Percentiles rank a stretch among this genome's conserved stretches.
Conservation (phyloP, 2,329 filamentous ascomycete genomes). For the Lecanoromycetidae sp. region DNA sequence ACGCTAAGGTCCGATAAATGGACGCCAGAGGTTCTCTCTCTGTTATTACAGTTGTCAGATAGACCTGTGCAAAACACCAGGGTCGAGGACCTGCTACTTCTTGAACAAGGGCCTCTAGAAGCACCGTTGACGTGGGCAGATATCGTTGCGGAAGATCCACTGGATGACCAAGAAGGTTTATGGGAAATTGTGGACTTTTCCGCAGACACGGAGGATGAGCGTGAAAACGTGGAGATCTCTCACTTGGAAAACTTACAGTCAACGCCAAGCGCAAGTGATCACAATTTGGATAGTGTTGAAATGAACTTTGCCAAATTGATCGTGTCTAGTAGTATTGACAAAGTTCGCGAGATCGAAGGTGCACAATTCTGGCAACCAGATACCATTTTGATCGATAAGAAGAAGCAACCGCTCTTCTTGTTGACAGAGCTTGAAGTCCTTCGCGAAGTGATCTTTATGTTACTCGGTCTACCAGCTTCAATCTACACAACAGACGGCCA, state of each 20-base stretch:
- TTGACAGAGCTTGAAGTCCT: conserved; percentile 62
- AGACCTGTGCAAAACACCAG: conserved; percentile 60
- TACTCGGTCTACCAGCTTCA: conserved; percentile 63
- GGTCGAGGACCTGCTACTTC: conserved; percentile 48
- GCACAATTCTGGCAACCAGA: conserved; percentile 37
- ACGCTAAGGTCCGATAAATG: conserved; percentile 45
- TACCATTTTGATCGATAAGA: not conserved
- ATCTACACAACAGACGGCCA: conserved; percentile 43
- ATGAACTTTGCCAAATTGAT: conserved; percentile 27
- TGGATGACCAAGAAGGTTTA: conserved; percentile 48
- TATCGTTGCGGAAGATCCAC: conserved; percentile 48
- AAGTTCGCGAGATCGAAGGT: conserved; percentile 30
- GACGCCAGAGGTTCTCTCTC: conserved; percentile 65
- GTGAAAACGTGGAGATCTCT: conserved; percentile 21
- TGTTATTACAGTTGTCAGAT: conserved; percentile 72
- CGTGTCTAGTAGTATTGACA: conserved; percentile 23
- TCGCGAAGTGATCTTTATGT: conserved; percentile 74
- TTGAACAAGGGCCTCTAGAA: conserved; percentile 37
- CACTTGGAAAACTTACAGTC: not conserved
- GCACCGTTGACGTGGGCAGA: conserved; percentile 62
- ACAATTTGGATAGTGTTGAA: conserved; percentile 24
- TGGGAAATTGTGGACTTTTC: conserved; percentile 53
- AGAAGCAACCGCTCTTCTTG: conserved; percentile 11
- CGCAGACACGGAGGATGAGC: conserved; percentile 30
- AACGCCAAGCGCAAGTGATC: not conserved